Conservation (phyloP, 2,329 filamentous ascomycete species). For the Huntiella omanensis region DNA sequence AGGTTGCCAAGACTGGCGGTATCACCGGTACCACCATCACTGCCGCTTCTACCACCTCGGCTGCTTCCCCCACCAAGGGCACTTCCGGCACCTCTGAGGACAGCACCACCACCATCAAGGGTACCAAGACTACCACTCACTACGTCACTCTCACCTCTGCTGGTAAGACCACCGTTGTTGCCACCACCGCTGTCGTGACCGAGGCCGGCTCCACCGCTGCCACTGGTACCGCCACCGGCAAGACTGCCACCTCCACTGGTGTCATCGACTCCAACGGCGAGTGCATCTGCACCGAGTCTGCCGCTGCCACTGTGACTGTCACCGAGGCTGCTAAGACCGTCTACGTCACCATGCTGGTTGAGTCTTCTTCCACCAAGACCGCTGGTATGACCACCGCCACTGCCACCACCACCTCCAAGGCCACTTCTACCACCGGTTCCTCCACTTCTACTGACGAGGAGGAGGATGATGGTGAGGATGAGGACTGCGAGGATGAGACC, state of each 20-base stretch:
- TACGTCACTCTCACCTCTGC: constrained; percentile 19
- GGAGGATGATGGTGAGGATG: constrained; percentile 11
- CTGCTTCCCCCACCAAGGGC: background rate
- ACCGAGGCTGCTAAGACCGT: constrained; percentile 16
- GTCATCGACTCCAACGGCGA: constrained; percentile 1
- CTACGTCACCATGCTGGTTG: constrained; percentile 14
- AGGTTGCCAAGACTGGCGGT: constrained; percentile 21
- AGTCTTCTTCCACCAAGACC: constrained; percentile 14
- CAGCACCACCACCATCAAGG: constrained; percentile 21
- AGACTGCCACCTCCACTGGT: constrained; percentile 15
- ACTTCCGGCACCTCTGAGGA: constrained; percentile 12
- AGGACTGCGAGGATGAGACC: constrained; percentile 7
- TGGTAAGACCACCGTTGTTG: constrained; percentile 13
- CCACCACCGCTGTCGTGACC: constrained; percentile 13
- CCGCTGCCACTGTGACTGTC: constrained; percentile 10
- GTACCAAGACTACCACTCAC: constrained; percentile 20
- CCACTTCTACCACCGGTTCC: constrained; percentile 5
- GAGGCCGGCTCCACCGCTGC: constrained; percentile 12
- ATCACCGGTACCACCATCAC: constrained; percentile 22
- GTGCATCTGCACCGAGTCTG: constrained; percentile 3
- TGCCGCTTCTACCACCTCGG: constrained; percentile 1
- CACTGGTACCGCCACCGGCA: constrained; percentile 16
- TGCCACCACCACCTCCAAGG: constrained; percentile 5
- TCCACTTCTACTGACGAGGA: constrained; percentile 4
- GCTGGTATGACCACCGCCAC: constrained; percentile 5